Conservation (phyloP, 2,329 filamentous ascomycete species). For the Cladosporium sp. region DNA sequence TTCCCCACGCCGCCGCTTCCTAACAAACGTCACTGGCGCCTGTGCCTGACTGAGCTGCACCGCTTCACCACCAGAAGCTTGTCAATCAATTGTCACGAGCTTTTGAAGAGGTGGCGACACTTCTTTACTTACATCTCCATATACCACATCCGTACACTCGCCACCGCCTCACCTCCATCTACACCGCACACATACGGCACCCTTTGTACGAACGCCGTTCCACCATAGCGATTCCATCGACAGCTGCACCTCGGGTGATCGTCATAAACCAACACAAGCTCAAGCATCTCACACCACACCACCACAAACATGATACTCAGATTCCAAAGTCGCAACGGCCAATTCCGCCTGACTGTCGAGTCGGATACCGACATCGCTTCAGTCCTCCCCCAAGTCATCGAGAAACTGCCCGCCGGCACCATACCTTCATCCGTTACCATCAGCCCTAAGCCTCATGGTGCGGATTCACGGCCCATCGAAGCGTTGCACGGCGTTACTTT, state of each 20-base stretch:
- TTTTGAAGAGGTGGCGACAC: background rate
- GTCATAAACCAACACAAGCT: background rate
- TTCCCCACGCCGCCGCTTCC: background rate
- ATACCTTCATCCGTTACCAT: conserved; percentile 59
- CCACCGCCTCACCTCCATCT: background rate
- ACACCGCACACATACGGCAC: background rate
- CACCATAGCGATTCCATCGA: background rate
- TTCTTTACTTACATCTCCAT: background rate
- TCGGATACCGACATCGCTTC: conserved; percentile 70
- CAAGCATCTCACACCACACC: conserved; percentile 12
- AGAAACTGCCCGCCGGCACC: conserved; percentile 60
- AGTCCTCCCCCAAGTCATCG: conserved; percentile 57
- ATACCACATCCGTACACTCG: background rate
- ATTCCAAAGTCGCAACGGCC: conserved; percentile 89
- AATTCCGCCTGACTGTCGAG: conserved; percentile 80
- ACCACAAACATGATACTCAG: conserved; percentile 71
- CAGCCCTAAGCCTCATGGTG: conserved; percentile 63
- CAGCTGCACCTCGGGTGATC: background rate
- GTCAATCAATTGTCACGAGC: background rate
- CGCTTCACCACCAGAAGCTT: background rate
- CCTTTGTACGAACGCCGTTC: background rate
- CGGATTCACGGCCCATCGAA: conserved; percentile 56
- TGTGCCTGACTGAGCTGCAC: background rate
- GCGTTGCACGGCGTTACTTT: conserved; percentile 58
- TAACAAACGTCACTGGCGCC: background rate